phyloP scores from a whole-genome alignment of 2,329 filamentous ascomycete genomes.

The Sphaceloma murrayae region DNA sequence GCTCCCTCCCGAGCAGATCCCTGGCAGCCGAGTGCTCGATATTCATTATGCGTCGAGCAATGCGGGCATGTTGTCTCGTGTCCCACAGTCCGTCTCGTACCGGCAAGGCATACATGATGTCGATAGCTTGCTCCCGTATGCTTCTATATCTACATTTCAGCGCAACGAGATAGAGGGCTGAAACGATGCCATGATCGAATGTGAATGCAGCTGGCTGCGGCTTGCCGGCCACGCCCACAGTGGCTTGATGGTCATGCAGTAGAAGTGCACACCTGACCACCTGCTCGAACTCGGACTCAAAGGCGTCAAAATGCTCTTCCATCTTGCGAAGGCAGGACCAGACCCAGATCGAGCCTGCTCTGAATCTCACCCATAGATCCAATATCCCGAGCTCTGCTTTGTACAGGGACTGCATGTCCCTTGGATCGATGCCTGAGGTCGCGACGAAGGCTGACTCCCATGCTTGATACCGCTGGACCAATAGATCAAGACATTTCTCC shows the following conservation, averaged over 20 bases:
- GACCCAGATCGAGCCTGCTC: constrained; percentile 21
- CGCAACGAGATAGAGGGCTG: constrained; percentile 22
- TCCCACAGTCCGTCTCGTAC: constrained; percentile 23
- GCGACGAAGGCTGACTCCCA: neutral
- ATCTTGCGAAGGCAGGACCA: constrained; percentile 17
- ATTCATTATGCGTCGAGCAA: constrained; percentile 27
- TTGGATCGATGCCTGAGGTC: neutral
- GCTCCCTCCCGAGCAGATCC: too few relatives aligned
- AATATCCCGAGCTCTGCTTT: neutral
- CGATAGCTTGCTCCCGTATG: constrained; percentile 22
- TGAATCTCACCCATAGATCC: constrained; percentile 19
- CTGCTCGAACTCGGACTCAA: constrained; percentile 20
- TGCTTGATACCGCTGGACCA: neutral
- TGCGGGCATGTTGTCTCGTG: constrained; percentile 18
- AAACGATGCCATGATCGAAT: constrained; percentile 24
- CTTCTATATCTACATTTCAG: constrained; percentile 23
- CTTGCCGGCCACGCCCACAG: neutral
- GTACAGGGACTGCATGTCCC: neutral
- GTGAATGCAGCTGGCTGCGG: constrained; percentile 20
- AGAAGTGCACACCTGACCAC: constrained; percentile 16
- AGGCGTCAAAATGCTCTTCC: constrained; percentile 20
- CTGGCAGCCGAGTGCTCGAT: constrained; percentile 20
- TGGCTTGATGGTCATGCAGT: neutral
- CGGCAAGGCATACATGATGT: constrained; percentile 18
- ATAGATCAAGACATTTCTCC: neutral